Base-by-base conservation (phyloP, 495 filamentous ascomycete genomes). In the Penicillium subrubescens region DNA sequence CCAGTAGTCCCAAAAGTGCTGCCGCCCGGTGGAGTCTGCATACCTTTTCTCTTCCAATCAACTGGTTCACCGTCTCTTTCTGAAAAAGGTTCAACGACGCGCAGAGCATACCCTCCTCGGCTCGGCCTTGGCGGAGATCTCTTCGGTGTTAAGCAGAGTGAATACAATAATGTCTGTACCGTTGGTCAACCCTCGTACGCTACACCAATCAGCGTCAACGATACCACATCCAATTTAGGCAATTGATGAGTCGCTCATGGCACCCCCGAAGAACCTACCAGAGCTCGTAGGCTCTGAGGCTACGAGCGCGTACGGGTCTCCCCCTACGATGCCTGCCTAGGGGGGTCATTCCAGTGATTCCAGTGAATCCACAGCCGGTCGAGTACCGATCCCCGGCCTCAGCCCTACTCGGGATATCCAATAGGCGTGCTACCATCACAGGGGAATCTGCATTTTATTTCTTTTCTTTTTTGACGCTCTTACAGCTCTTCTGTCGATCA, bases 51-150 rank as follows among this genome's bases (percentile, higher is more conserved):
- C 41, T 23, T 25, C 52, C 39, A 35, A 62, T 62, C 43, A 57
- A 29, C 27, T 27, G 17, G n/a, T 15, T 27, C 39, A 33, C 17
- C 10, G 27, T 44, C 21, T 27, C 19, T 15, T 31, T 48, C 61
- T 58, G 2, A 25, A 63, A 63, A 41, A 11, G 52, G 61, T 52
- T 58, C 39, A 52, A 63, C 44, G 37, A 44, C 43, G 61, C 53
- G 61, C 21, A 27, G 53, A 27, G 53, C 54, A 63, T 63, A 41
- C 53, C 44, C n/a, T 51, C 48, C 14, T 12, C 25, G 25, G 48
- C 25, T 52, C 48, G 48, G 48, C 48, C 48, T 52, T 52, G 48
- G 23, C 23, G 27, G 27, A 52, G 48, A 29, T 52, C 23, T 52
- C 23, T 23, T 52, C 48, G 44, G 44, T 2, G n/a, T 48, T 48